A percentile compares a stretch with the other conserved stretches of the same genome.
phyloP scores from a whole-genome alignment of 164 flowering plant species.

The Echeveria elegans region DNA sequence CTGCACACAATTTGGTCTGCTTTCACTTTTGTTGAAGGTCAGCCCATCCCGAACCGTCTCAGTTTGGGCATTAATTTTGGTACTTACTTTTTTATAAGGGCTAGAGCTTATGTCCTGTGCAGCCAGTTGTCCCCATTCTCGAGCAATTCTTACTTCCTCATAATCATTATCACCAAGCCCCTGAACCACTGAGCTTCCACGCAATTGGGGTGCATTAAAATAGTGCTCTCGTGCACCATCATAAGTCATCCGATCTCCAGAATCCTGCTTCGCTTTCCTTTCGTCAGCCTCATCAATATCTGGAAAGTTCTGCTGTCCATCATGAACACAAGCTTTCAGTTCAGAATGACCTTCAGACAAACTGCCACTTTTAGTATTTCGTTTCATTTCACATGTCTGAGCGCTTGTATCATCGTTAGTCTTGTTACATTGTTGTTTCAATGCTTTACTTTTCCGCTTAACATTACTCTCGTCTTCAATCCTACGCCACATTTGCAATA shows the following conservation, averaged over 20 bases:
- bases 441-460: slow-evolving; percentile 22
- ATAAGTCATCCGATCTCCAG: slow-evolving; percentile 63
- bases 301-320: slow-evolving; percentile 25
- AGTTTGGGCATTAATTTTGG: slow-evolving; percentile 35
- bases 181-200: no score
- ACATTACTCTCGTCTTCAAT: slow-evolving; percentile 41
- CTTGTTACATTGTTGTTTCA: slow-evolving; percentile 20
- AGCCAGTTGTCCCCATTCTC: no score
- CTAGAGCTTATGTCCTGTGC: slow-evolving; percentile 24
- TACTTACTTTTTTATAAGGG: slow-evolving; percentile 39
- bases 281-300: slow-evolving; percentile 52
- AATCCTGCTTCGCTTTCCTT: slow-evolving; percentile 71
- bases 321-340: slow-evolving; percentile 20
- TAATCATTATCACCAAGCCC: no score
- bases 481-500: slow-evolving; percentile 56
- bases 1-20: slow-evolving; percentile 30
- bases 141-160: no score
- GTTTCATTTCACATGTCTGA: slow-evolving; percentile 14
- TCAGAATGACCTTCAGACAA: slow-evolving; percentile 22
- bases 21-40: slow-evolving; percentile 34
- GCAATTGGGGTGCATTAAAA: no score
- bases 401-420: slow-evolving; percentile 12
- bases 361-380: slow-evolving; percentile 21
- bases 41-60: slow-evolving; percentile 51
- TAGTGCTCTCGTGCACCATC: neutral